phyloP scores from a whole-genome alignment of 164 flowering plant genomes.

The Chimonanthus praecox region DNA sequence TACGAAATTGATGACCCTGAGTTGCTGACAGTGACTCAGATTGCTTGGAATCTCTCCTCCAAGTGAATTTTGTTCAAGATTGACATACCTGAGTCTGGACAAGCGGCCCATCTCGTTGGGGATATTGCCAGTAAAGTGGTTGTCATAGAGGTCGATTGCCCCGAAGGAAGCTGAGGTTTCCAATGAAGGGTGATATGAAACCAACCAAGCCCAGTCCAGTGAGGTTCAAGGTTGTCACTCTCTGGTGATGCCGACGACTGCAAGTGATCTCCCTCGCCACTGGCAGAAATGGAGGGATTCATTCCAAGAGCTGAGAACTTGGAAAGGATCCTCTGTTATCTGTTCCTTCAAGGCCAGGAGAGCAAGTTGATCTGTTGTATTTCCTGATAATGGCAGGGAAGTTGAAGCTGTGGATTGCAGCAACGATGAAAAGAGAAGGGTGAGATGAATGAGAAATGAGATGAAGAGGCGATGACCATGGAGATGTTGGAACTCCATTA shows the following conservation, averaged over 20 bases:
- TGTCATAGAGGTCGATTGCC: constrained; percentile 3
- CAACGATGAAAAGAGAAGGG: background rate
- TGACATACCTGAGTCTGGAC: background rate
- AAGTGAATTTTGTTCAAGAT: constrained; percentile 1
- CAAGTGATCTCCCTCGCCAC: constrained; percentile 14
- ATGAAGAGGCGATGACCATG: background rate
- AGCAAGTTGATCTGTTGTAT: constrained; percentile 9
- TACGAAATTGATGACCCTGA: too few species aligned
- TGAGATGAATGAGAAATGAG: background rate
- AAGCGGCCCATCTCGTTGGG: constrained; percentile 15
- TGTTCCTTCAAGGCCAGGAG: constrained; percentile 1
- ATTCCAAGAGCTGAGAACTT: constrained; percentile 10
- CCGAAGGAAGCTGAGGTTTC: constrained; percentile 12
- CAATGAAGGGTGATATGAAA: constrained; percentile 6
- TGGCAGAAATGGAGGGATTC: constrained; percentile 11
- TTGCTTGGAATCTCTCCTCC: constrained; percentile 12
- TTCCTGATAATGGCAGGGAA: background rate
- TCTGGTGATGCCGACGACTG: constrained; percentile 3
- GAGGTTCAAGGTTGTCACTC: constrained; percentile 4
- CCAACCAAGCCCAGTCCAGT: constrained; percentile 1
- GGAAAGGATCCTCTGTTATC: background rate
- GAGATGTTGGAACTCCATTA: background rate
- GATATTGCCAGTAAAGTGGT: constrained; percentile 3
- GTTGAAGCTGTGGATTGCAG: background rate
- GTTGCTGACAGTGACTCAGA: constrained; percentile 1